Evolutionary conservation across 1,284 basidiomycete genomes (phyloP).

Genomic region (Fomitopsis betulina): DNA sequence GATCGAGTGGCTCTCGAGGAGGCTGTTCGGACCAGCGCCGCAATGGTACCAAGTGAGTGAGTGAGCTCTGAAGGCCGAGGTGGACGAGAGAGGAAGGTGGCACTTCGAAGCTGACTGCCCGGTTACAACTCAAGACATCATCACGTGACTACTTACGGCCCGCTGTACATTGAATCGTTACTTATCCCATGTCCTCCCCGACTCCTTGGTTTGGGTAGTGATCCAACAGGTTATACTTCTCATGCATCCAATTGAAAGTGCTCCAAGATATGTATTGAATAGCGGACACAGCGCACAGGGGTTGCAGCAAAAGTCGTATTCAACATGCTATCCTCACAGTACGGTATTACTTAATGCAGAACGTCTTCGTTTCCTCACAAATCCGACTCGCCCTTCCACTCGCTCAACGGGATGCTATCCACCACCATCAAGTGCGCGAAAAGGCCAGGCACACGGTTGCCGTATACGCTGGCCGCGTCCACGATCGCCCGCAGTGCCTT

Average conservation of each 20-base stretch:
- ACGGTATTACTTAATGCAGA: too few species aligned
- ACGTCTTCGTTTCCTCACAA: too few species aligned
- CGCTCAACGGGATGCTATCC: neutral
- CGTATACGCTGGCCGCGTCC: slow-evolving; percentile 7
- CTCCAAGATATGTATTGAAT: too few species aligned
- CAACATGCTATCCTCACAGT: too few species aligned
- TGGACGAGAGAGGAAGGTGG: neutral
- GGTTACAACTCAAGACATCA: neutral
- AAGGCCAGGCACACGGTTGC: neutral
- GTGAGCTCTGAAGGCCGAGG: neutral
- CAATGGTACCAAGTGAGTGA: neutral
- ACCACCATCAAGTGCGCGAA: neutral
- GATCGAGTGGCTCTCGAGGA: neutral
- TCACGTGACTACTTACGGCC: neutral
- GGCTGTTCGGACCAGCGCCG: neutral
- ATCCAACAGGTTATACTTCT: too few species aligned
- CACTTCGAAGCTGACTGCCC: neutral
- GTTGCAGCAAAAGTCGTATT: too few species aligned
- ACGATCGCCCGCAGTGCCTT: neutral
- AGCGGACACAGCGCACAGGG: too few species aligned
- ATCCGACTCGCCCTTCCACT: neutral
- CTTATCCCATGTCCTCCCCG: too few species aligned
- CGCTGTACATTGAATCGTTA: too few species aligned
- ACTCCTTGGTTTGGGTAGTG: too few species aligned
- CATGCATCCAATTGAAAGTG: too few species aligned